Evolutionary conservation across 371 early-diverging fungal genomes (phyloP).

Genomic region (Phascolomyces articulosus): DNA sequence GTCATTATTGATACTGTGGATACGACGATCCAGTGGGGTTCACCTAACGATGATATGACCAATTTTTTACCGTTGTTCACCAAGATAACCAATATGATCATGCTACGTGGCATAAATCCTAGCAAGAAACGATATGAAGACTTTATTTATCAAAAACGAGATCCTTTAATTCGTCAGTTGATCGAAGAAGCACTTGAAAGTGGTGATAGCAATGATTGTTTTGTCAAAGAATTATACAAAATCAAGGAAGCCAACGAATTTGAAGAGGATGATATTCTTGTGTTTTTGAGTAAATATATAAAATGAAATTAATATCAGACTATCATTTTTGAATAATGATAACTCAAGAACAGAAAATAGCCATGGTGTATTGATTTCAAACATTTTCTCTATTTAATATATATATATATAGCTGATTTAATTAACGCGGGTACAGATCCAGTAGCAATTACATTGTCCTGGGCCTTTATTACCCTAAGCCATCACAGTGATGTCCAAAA

Average conservation of each 20-base stretch:
- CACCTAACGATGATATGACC: constrained; percentile 7
- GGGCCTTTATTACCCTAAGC: constrained; percentile 15
- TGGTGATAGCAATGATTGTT: neutral
- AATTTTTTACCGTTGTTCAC: constrained; percentile 19
- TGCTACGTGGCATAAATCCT: neutral
- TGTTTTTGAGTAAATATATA: constrained; percentile 10
- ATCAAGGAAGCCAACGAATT: constrained; percentile 1
- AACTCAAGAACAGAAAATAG: neutral
- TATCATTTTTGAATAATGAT: neutral
- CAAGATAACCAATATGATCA: neutral
- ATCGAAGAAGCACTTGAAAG: constrained; percentile 1
- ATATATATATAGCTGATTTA: constrained; percentile 7
- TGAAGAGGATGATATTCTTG: neutral
- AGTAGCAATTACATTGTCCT: constrained; percentile 12
- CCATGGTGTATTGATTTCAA: neutral
- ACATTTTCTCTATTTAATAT: neutral
- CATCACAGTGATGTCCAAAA: constrained; percentile 20
- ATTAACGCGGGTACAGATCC: constrained; percentile 24
- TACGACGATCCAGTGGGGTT: constrained; percentile 9
- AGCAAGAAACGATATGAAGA: neutral
- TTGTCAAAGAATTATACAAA: neutral
- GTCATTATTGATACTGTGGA: constrained; percentile 5
- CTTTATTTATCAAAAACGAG: neutral
- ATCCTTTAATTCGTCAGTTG: constrained; percentile 10
- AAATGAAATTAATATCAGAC: too few species aligned